Percentiles rank a stretch among this genome's conserved stretches.
Conservation (phyloP, 1,284 basidiomycete species). For the Cryptococcus hybrid region DNA sequence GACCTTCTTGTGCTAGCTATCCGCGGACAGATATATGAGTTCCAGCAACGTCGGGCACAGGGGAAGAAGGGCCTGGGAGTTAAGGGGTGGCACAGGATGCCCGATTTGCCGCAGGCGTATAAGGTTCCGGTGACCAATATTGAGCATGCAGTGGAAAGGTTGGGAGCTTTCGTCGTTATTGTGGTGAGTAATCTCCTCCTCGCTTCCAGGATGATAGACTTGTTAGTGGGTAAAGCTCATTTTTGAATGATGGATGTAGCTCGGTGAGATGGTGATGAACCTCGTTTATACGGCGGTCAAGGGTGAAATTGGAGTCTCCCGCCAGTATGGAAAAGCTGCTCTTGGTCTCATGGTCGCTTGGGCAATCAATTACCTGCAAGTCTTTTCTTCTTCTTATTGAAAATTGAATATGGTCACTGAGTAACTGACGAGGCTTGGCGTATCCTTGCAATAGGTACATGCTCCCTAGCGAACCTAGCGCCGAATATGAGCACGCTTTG, state of each 20-base stretch:
- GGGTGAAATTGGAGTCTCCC: constrained; percentile 24
- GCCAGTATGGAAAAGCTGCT: constrained; percentile 44
- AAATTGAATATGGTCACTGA: background rate
- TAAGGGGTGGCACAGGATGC: constrained; percentile 12
- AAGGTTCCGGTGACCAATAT: constrained; percentile 48
- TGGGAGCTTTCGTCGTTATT: constrained; percentile 48
- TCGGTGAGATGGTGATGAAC: constrained; percentile 14
- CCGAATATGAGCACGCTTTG: constrained; percentile 46
- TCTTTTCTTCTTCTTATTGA: constrained; percentile 5
- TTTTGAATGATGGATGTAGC: constrained; percentile 1
- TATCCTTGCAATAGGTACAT: constrained; percentile 16
- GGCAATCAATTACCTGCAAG: constrained; percentile 51
- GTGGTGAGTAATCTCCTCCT: constrained; percentile 37
- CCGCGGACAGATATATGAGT: background rate
- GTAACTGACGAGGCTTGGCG: background rate
- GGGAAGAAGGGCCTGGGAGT: background rate
- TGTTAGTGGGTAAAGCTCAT: background rate
- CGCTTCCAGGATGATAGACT: background rate
- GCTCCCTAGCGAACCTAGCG: constrained; percentile 29
- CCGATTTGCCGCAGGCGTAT: constrained; percentile 11
- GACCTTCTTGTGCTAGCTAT: constrained; percentile 13
- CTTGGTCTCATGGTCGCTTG: constrained; percentile 51
- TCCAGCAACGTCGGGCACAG: background rate
- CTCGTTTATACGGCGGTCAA: constrained; percentile 14
- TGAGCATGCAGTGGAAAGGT: constrained; percentile 51